Evolutionary conservation across 306 rosid species (phyloP), one percentile per base, ranked within the genome.

Genomic region (Arachis hypogaea): DNA sequence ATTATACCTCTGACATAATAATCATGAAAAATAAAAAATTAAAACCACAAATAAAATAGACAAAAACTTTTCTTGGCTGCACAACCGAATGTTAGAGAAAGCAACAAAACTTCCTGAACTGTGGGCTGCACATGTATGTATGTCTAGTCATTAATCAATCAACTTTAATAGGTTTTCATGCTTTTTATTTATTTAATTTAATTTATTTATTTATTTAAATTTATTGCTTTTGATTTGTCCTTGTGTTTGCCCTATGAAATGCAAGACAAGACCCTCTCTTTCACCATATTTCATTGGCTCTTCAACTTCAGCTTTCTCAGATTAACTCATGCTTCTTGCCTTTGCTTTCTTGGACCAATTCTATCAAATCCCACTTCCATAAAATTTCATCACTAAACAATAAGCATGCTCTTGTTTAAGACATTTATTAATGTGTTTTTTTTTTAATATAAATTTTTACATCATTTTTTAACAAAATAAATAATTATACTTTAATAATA

Each of bases 291-390:
- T 29, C 12, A 69, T 77, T 69, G 77, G 78, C 49, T 40, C 66
- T 54, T 29, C 7, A 52, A 29, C 12, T 11, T 58, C 58, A 58
- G 18, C 59, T 72, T 55, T 64, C 41, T 36, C 44, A 10, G 40
- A 44, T 58, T 58, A 30, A 57, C 44, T 22, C 49, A 2, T 7
- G 51, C 38, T 58, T 0, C 3, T 58, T 59, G 60, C 65, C 41
- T 12, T 30, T 0, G 38, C 58, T 45, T 50, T 78, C 58, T 49
- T 12, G 57, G 69, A 72, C 69, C 82, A 65, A 1, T 46, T 64
- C 68, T 7, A 49, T 69, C 75, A 79, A 61, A 50, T 63, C 58
- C 82, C 78, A 59, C 69, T 58, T 42, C 29, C 65, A 40, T 42
- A 7, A 33, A 33, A 33, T 33, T 33, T 2, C 3, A 33, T 33